A percentile compares a stretch with the other conserved stretches of the same genome.
Conservation (phyloP, 2,329 filamentous ascomycete species). For the Cryphonectria naterciae region DNA sequence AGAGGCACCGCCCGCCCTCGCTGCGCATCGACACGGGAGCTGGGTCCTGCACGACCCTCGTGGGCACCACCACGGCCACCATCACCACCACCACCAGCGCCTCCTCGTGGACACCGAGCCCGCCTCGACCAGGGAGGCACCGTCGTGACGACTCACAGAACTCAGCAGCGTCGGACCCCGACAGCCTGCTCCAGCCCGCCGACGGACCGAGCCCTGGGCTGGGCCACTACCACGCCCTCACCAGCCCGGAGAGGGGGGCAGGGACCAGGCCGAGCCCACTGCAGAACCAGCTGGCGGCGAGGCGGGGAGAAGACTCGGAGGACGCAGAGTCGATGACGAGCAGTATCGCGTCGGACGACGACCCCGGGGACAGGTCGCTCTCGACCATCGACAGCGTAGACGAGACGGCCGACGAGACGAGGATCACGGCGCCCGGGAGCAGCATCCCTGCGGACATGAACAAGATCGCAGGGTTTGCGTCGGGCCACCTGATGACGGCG, state of each 20-base stretch:
- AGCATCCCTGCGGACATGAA: conserved; percentile 20
- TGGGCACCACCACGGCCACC: conserved; percentile 8
- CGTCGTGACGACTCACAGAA: conserved; percentile 39
- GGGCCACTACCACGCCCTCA: conserved; percentile 40
- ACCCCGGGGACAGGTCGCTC: conserved; percentile 40
- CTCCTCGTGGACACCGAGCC: conserved; percentile 36
- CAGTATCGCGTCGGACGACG: conserved; percentile 47
- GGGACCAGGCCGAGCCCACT: conserved; percentile 27
- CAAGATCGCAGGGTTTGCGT: conserved; percentile 14
- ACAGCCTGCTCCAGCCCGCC: conserved; percentile 47
- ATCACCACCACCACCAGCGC: not conserved
- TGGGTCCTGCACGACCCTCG: conserved; percentile 17
- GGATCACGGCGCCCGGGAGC: conserved; percentile 18
- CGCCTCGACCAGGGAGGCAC: conserved; percentile 35
- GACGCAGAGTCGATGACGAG: conserved; percentile 43
- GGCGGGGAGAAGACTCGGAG: conserved; percentile 20
- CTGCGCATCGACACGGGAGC: conserved; percentile 5
- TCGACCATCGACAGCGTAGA: conserved; percentile 62
- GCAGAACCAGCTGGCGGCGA: not conserved
- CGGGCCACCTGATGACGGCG: not conserved
- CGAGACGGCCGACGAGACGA: conserved; percentile 44
- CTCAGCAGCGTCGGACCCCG: conserved; percentile 43
- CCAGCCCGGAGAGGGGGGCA: conserved; percentile 48
- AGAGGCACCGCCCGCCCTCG: conserved; percentile 36
- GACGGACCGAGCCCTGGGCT: conserved; percentile 41